Conservation (phyloP, 2,329 filamentous ascomycete species). For the Fusarium torulosum region DNA sequence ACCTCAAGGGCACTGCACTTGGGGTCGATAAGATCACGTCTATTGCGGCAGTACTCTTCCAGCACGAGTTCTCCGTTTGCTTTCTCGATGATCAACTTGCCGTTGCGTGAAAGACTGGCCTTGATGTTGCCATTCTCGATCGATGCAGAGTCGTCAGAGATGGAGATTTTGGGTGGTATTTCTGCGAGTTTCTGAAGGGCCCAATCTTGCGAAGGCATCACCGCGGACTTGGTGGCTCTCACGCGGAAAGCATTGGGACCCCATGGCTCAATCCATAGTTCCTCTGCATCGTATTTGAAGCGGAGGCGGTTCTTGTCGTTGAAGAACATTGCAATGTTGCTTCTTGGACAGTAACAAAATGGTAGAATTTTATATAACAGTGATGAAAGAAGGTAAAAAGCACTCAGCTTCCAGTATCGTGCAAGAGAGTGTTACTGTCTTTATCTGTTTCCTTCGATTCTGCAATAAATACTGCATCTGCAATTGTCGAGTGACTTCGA, state of each 20-base stretch:
- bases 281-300: conserved; percentile 21
- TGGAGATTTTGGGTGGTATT: conserved; percentile 6
- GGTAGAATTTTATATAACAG: neutral
- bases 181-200: conserved; percentile 10
- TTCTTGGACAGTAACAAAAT: neutral
- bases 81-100: conserved; percentile 50
- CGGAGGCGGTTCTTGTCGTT: conserved; percentile 19
- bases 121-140: conserved; percentile 50
- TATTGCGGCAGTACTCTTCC: conserved; percentile 51
- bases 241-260: conserved; percentile 20
- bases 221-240: conserved; percentile 10
- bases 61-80: conserved; percentile 47
- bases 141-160: conserved; percentile 4
- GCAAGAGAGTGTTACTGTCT: neutral
- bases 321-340: conserved; percentile 17
- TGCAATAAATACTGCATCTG: conserved; percentile 8
- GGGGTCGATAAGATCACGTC: conserved; percentile 63
- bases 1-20: conserved; percentile 70
- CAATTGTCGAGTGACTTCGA: conserved; percentile 12
- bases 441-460: neutral
- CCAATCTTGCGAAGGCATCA: conserved; percentile 18
- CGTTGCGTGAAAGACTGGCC: conserved; percentile 46
- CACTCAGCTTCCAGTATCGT: neutral
- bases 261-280: conserved; percentile 27
- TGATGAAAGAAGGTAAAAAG: neutral